Conservation (phyloP, 345 rosid genomes). For the Salix arbutifolia region DNA sequence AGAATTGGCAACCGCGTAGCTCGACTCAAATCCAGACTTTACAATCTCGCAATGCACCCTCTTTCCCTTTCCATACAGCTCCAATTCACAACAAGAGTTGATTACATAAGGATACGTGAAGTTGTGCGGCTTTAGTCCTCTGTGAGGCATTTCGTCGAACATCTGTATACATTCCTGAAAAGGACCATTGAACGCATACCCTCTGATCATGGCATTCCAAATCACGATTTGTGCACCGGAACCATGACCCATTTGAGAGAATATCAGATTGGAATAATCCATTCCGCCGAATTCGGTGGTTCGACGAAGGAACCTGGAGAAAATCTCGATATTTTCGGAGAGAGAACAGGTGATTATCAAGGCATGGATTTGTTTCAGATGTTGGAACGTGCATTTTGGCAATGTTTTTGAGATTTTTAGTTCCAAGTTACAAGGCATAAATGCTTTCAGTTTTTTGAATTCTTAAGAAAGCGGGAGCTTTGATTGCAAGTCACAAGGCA, state of each 20-base stretch:
- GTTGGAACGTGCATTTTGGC: slow-evolving; percentile 23
- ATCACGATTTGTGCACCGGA: slow-evolving; percentile 1
- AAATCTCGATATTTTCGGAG: slow-evolving; percentile 12
- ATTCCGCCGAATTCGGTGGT: slow-evolving; percentile 27
- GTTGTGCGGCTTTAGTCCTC: slow-evolving; percentile 17
- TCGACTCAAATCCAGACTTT: slow-evolving; percentile 27
- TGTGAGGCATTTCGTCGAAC: slow-evolving; percentile 23
- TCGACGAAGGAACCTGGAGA: slow-evolving; percentile 30
- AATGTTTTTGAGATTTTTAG: slow-evolving; percentile 12
- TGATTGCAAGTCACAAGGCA: too few relatives aligned
- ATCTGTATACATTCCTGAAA: not conserved
- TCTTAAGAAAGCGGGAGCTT: not conserved
- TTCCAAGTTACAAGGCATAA: slow-evolving; percentile 16
- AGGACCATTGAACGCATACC: slow-evolving; percentile 21
- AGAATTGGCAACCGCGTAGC: slow-evolving; percentile 17
- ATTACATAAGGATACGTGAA: slow-evolving; percentile 21
- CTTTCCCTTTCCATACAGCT: slow-evolving; percentile 19
- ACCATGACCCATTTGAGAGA: slow-evolving; percentile 20
- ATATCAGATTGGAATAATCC: slow-evolving; percentile 23
- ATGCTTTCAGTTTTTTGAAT: not conserved
- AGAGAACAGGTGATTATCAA: slow-evolving; percentile 21
- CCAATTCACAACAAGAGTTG: slow-evolving; percentile 11
- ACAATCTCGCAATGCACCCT: slow-evolving; percentile 25
- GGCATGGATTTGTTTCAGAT: slow-evolving; percentile 37
- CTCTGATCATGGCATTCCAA: slow-evolving; percentile 22